phyloP scores from a whole-genome alignment of 495 filamentous ascomycete species.

The Aspergillus mulundensis region DNA sequence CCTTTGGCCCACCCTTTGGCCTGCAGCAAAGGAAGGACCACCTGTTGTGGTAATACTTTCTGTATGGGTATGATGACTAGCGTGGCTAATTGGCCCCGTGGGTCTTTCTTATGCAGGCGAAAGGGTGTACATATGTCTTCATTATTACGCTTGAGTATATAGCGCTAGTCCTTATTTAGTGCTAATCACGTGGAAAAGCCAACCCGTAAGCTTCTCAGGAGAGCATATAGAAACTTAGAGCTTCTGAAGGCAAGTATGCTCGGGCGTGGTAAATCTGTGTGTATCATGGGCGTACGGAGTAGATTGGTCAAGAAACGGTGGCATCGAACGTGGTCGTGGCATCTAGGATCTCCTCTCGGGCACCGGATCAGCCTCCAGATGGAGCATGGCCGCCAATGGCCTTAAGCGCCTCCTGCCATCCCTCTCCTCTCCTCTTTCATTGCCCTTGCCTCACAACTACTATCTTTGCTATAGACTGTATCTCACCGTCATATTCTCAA shows the following conservation, averaged over 20 bases:
- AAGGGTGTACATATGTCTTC: too few species aligned
- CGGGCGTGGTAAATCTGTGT: too few species aligned
- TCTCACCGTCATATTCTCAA: constrained; percentile 1
- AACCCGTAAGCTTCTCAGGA: not conserved
- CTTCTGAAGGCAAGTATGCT: too few species aligned
- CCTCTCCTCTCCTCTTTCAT: constrained; percentile 17
- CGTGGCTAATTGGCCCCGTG: too few species aligned
- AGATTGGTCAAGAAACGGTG: not conserved
- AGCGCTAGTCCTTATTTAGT: not conserved
- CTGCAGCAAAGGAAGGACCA: too few species aligned
- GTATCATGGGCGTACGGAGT: too few species aligned
- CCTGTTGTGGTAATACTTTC: too few species aligned
- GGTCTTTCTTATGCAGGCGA: too few species aligned
- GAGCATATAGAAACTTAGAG: not conserved
- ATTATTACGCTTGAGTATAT: too few species aligned
- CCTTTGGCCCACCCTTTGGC: too few species aligned
- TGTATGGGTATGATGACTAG: too few species aligned
- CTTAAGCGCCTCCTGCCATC: constrained; percentile 22
- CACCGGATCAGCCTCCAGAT: not conserved
- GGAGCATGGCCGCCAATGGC: constrained; percentile 7
- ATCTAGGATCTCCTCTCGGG: not conserved
- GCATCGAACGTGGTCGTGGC: constrained; percentile 2
- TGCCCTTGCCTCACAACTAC: constrained; percentile 15
- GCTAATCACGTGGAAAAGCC: not conserved
- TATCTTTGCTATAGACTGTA: not conserved